Percentiles rank a stretch among this genome's conserved stretches.
Evolutionary conservation across 306 rosid species (phyloP).

Genomic region (Vigna trinervia): DNA sequence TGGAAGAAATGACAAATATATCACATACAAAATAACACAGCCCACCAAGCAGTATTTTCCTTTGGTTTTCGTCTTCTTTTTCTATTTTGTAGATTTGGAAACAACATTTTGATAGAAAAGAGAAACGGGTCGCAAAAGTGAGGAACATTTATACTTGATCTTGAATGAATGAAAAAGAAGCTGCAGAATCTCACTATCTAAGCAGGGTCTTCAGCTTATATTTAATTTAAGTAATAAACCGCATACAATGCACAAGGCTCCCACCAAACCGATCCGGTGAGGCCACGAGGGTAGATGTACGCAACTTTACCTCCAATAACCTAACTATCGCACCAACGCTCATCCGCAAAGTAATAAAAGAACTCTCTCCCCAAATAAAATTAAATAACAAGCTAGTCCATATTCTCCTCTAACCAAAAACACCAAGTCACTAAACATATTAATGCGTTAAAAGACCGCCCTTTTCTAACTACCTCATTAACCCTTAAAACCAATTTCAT

Average conservation of each 20-base stretch:
- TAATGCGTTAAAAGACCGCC: not conserved
- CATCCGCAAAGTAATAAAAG: no score
- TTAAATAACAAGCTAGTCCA: no score
- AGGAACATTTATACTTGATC: not conserved
- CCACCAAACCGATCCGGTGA: not conserved
- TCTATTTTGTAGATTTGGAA: not conserved
- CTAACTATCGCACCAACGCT: no score
- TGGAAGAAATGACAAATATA: not conserved
- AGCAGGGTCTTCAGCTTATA: not conserved
- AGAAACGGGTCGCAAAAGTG: not conserved
- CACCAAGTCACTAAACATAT: not conserved
- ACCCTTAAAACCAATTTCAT: no score
- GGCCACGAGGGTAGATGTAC: not conserved
- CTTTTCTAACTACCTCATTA: not conserved
- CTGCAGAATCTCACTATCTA: not conserved
- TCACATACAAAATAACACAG: not conserved
- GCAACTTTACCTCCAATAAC: not conserved
- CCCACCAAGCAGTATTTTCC: constrained; percentile 2
- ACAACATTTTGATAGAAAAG: constrained; percentile 6
- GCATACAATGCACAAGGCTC: not conserved
- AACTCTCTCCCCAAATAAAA: no score
- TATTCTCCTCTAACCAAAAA: not conserved
- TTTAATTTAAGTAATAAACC: not conserved
- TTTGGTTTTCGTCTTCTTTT: not conserved
- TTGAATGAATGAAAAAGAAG: not conserved